Evolutionary conservation across 352 stramenopile species (phyloP).

Genomic region (Phytopythium helicoides): DNA sequence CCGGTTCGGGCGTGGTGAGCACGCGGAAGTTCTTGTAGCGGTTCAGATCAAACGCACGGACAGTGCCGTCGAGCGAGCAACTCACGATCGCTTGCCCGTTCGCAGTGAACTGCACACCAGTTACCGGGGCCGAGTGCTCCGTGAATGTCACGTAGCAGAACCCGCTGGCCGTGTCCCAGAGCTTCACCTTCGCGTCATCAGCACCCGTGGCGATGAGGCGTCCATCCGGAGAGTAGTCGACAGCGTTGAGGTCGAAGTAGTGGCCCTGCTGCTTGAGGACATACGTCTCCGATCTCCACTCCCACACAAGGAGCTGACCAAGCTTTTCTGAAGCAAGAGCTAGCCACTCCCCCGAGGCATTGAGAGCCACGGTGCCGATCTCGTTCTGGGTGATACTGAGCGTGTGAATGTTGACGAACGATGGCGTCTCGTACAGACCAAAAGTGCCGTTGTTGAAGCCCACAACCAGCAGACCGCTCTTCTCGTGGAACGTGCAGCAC

Average conservation of each 20-base stretch:
- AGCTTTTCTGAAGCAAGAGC: slow-evolving; percentile 96
- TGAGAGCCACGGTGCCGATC: slow-evolving; percentile 94
- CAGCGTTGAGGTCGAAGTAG: slow-evolving; percentile 96
- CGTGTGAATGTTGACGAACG: slow-evolving; percentile 97
- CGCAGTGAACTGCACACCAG: slow-evolving; percentile 93
- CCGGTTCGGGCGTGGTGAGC: slow-evolving; percentile 94
- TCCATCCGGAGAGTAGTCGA: slow-evolving; percentile 97
- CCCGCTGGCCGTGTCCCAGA: slow-evolving; percentile 97
- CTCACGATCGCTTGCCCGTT: slow-evolving; percentile 94
- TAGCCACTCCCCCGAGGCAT: slow-evolving; percentile 96
- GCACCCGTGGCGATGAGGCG: slow-evolving; percentile 96
- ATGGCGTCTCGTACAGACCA: slow-evolving; percentile 96
- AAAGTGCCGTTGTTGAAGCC: slow-evolving; percentile 98
- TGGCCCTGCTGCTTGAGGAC: slow-evolving; percentile 99
- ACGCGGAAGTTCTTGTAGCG: slow-evolving; percentile 99
- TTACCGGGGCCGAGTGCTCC: slow-evolving; percentile 97
- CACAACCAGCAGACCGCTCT: slow-evolving; percentile 89
- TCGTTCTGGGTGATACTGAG: slow-evolving; percentile 89
- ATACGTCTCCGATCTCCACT: slow-evolving; percentile 99
- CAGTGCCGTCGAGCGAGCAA: slow-evolving; percentile 97
- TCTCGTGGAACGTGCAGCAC: slow-evolving; percentile 89
- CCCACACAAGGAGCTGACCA: slow-evolving; percentile 99
- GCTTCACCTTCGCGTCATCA: slow-evolving; percentile 98
- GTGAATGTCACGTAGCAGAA: slow-evolving; percentile 99
- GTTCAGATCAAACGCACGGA: slow-evolving; percentile 98